Evolutionary conservation across 176 grass and related monocot species (phyloP).

Genomic region (Zoysia pacifica): DNA sequence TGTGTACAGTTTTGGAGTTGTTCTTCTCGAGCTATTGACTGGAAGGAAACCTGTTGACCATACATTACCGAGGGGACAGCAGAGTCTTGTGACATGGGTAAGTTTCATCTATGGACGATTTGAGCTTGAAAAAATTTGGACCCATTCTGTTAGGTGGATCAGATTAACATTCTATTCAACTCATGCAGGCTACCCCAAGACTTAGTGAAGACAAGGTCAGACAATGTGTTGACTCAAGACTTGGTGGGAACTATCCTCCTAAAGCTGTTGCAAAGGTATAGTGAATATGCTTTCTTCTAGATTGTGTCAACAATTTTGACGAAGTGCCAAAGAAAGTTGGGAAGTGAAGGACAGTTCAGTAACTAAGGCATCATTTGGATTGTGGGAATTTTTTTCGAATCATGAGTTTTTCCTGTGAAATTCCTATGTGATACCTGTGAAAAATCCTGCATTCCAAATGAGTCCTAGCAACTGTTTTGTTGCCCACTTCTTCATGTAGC

Average conservation of each 20-base stretch:
- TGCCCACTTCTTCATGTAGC: not conserved
- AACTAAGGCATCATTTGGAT: not conserved
- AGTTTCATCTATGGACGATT: not conserved
- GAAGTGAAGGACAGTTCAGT: not conserved
- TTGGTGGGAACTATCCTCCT: conserved; percentile 71
- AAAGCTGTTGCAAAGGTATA: conserved; percentile 85
- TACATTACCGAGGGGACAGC: conserved; percentile 82
- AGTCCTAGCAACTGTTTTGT: not conserved
- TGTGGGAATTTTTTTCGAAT: no score
- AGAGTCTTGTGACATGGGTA: conserved; percentile 89
- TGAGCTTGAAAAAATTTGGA: not conserved
- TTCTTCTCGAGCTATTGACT: conserved; percentile 76
- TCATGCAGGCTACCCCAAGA: conserved; percentile 67
- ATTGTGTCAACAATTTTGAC: conserved; percentile 11
- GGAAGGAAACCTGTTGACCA: conserved; percentile 85
- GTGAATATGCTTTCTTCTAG: conserved; percentile 8
- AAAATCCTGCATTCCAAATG: no score
- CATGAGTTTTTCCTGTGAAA: no score
- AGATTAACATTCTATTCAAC: conserved; percentile 37
- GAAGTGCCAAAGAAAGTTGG: not conserved
- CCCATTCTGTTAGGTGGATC: conserved; percentile 5
- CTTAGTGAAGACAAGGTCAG: conserved; percentile 86
- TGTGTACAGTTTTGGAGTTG: conserved; percentile 83
- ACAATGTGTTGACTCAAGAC: conserved; percentile 81
- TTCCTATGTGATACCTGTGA: no score